Percentiles rank a stretch among this genome's conserved stretches.
Conservation (phyloP, 352 stramenopile species). For the Aphanomyces invadans region DNA sequence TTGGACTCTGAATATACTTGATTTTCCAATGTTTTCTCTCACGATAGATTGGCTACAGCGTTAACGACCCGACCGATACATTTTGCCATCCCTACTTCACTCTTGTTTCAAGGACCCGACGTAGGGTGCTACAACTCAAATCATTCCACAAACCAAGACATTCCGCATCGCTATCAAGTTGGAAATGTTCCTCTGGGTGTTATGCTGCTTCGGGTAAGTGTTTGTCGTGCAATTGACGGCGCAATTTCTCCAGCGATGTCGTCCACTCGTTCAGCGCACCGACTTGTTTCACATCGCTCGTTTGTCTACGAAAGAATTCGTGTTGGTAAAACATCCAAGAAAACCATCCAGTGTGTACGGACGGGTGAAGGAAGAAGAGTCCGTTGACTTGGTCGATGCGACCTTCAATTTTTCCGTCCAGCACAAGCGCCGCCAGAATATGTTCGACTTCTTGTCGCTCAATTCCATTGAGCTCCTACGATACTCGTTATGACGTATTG, state of each 20-base stretch:
- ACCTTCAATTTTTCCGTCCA: slow-evolving; percentile 89
- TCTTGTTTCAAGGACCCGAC: too few relatives aligned
- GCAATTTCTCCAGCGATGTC: background rate
- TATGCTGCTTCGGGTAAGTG: slow-evolving; percentile 2
- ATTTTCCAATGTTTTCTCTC: background rate
- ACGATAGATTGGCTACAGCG: background rate
- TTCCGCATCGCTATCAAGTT: too few relatives aligned
- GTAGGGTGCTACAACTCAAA: too few relatives aligned
- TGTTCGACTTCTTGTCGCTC: slow-evolving; percentile 86
- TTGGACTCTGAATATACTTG: too few relatives aligned
- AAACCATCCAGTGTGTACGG: background rate
- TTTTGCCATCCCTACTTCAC: too few relatives aligned
- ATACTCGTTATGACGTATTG: background rate
- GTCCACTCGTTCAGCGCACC: slow-evolving; percentile 15
- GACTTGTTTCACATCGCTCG: background rate
- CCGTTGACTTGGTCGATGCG: slow-evolving; percentile 88
- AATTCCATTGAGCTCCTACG: slow-evolving; percentile 87
- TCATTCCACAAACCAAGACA: too few relatives aligned
- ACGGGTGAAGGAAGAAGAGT: slow-evolving; percentile 49
- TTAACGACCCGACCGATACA: too few relatives aligned
- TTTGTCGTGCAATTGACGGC: slow-evolving; percentile 7
- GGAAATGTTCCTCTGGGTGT: too few relatives aligned
- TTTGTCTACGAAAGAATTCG: background rate
- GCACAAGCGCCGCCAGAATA: slow-evolving; percentile 86
- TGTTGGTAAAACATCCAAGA: background rate